These are phyloP conservation scores for Aspergillus amoenus DNA, from an alignment of 2,329 filamentous ascomycete genomes.

Conservation along the genomic window DNA sequence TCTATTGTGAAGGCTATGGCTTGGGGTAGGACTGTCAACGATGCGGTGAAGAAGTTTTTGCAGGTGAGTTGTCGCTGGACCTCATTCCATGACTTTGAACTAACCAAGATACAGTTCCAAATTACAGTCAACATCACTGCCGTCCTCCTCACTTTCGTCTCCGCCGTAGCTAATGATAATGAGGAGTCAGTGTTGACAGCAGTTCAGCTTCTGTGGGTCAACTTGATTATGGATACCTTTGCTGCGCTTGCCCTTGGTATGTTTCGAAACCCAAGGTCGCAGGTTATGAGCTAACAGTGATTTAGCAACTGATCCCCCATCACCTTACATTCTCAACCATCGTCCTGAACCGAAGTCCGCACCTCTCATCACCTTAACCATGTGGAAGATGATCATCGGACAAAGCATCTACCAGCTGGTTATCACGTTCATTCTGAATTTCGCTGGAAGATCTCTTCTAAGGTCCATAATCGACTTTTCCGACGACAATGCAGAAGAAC, in stretches of 20 bases:
- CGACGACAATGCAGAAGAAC: slow-evolving; percentile 17
- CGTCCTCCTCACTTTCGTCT: slow-evolving; percentile 64
- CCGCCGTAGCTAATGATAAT: slow-evolving; percentile 57
- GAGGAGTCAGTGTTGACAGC: slow-evolving; percentile 63
- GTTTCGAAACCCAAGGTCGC: background rate
- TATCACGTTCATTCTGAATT: slow-evolving; percentile 48
- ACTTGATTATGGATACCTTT: slow-evolving; percentile 70
- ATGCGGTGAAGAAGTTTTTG: slow-evolving; percentile 74
- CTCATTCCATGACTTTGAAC: background rate
- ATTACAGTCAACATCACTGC: slow-evolving; percentile 65
- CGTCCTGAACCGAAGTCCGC: slow-evolving; percentile 48
- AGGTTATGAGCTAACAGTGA: background rate
- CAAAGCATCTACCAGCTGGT: slow-evolving; percentile 45
- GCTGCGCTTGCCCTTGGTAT: slow-evolving; percentile 59
- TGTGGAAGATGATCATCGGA: slow-evolving; percentile 50
- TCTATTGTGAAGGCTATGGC: slow-evolving; percentile 83
- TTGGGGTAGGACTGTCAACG: slow-evolving; percentile 77
- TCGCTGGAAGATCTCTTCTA: slow-evolving; percentile 38
- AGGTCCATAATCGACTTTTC: slow-evolving; percentile 24
- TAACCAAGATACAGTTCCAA: slow-evolving; percentile 36
- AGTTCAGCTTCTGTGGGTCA: slow-evolving; percentile 68
- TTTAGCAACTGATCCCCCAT: slow-evolving; percentile 61
- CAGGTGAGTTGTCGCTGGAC: slow-evolving; percentile 28
- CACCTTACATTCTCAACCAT: slow-evolving; percentile 57
- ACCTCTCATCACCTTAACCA: slow-evolving; percentile 46